Evolutionary conservation across 495 filamentous ascomycete genomes (phyloP).

Genomic region (Aspergillus diversus): DNA sequence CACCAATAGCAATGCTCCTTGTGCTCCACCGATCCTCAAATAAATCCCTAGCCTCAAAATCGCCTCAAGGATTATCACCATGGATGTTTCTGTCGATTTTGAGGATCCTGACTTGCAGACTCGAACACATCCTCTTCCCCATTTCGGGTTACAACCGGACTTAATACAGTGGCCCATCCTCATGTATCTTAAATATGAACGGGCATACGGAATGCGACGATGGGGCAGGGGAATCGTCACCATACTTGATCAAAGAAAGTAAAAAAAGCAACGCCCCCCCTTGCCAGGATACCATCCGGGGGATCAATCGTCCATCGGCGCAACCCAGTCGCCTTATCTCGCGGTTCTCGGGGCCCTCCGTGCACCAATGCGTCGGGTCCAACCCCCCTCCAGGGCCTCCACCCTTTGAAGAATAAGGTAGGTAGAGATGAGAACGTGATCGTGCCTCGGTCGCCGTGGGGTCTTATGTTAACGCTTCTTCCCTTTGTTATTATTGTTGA

Average conservation of each 20-base stretch:
- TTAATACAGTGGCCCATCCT: too few relatives aligned
- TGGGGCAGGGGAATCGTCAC: too few relatives aligned
- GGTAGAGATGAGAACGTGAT: neutral
- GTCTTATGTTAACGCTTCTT: neutral
- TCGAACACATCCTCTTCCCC: neutral
- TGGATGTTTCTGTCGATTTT: too few relatives aligned
- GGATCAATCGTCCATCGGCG: neutral
- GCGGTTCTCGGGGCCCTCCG: neutral
- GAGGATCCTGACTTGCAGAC: neutral
- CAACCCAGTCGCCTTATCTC: neutral
- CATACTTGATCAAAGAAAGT: too few relatives aligned
- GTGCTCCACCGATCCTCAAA: too few relatives aligned
- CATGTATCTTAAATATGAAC: too few relatives aligned
- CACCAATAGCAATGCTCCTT: neutral
- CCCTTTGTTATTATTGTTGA: too few relatives aligned
- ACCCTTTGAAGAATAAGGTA: neutral
- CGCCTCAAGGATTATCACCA: neutral
- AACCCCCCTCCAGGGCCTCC: too few relatives aligned
- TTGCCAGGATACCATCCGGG: too few relatives aligned
- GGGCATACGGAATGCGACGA: too few relatives aligned
- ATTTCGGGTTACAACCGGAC: too few relatives aligned
- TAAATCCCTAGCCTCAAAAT: neutral
- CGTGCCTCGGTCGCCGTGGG: neutral
- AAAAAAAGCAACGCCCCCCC: too few relatives aligned
- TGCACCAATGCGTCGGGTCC: constrained; percentile 7